Evolutionary conservation across 1,284 basidiomycete species (phyloP), one percentile per base, ranked within the genome.

Genomic region (Leccinum fuscescens): DNA sequence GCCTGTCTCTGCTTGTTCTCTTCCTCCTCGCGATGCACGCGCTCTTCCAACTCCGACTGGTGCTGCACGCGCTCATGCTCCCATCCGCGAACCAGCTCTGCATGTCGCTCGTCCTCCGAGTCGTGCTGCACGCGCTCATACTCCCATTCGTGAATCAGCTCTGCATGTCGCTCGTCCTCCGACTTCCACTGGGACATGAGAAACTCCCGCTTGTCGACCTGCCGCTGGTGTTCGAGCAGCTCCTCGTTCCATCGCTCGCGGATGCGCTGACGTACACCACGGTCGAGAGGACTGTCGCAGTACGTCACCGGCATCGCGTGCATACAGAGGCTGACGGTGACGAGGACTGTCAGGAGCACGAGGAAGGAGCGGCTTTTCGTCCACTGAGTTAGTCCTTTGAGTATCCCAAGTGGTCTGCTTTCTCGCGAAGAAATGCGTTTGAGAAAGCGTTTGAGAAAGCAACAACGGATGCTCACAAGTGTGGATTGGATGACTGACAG

Each of bases 131-230:
- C 15, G 0, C 39, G n/a, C 39, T 17, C 39, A 8, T 17, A 1
- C 39, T 17, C n/a, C 39, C 39, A 42, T 42, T 42, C 39, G n/a
- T 0, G 39, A 44, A 44, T 0, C 42, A 44, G 42, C 17, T 20
- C 42, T 7, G 42, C n/a, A 17, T 44, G 42, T 44, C 17, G 42
- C 15, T 44, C 17, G 42, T 44, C 42, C 42, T 44, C 42, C 17
- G 3, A 20, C n/a, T 17, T 44, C 42, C 42, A 44, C 42, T 44
- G 42, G 0, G 42, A 44, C 42, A 0, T 0, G n/a, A 44, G 0
- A 20, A 17, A 44, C 17, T 44, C 42, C 42, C 42, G 17, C 42
- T 44, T 11, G 11, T 17, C 0, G 0, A 0, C 17, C 6, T 44
- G 0, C 17, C 42, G 17, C 42, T 44, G 17, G 17, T 44, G 42